Evolutionary conservation across 1,284 basidiomycete species (phyloP).

Genomic region (Ceratobasidium theobromae): DNA sequence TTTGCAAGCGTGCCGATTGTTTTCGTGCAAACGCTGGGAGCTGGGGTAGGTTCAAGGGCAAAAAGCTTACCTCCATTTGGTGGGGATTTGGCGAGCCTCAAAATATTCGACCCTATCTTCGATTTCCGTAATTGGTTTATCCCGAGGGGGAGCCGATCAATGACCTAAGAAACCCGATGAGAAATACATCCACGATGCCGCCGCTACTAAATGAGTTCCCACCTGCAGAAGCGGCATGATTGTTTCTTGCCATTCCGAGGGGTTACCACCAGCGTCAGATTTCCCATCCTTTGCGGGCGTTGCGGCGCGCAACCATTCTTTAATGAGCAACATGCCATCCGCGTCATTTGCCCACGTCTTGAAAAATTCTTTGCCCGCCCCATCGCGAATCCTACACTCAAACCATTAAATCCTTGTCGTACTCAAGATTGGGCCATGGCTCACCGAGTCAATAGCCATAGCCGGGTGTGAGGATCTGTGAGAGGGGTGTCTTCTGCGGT

Average conservation of each 20-base stretch:
- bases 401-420: constrained; percentile 51
- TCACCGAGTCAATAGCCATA: constrained; percentile 32
- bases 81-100: constrained; percentile 68
- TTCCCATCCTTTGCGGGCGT: constrained; percentile 55
- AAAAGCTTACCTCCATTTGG: constrained; percentile 64
- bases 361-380: constrained; percentile 79
- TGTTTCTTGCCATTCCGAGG: constrained; percentile 58
- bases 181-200: constrained; percentile 19
- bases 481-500: constrained; percentile 27
- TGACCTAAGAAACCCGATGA: constrained; percentile 54
- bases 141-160: constrained; percentile 74
- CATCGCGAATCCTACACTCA: constrained; percentile 61
- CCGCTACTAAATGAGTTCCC: constrained; percentile 44
- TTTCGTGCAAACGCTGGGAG: constrained; percentile 4
- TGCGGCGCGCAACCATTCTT: constrained; percentile 73
- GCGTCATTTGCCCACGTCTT: constrained; percentile 75
- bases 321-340: constrained; percentile 68
- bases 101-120: constrained; percentile 73
- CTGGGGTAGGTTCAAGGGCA: background rate
- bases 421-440: background rate
- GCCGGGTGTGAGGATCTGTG: constrained; percentile 26
- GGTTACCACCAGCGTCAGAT: background rate
- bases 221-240: constrained; percentile 80
- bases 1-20: constrained; percentile 1
- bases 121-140: constrained; percentile 64